Conservation (phyloP, 257 asterid species). For the Osmanthus fragrans region DNA sequence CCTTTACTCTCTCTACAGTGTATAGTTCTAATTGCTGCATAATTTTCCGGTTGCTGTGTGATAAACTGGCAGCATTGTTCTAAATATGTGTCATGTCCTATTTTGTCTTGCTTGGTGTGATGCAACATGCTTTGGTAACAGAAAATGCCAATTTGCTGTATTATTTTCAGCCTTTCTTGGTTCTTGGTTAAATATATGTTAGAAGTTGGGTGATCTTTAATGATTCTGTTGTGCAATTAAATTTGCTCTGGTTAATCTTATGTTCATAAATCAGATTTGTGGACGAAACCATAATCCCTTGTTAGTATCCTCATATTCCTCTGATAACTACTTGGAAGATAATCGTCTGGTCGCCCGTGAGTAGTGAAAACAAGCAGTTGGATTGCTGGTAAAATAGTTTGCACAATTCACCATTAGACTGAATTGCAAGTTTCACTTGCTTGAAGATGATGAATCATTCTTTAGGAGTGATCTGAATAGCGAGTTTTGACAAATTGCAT, state of each 20-base stretch:
- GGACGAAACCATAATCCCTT: not conserved
- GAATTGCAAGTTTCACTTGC: not conserved
- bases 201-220: conserved; percentile 16
- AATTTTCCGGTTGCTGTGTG: not conserved
- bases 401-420: conserved; percentile 15
- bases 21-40: conserved; percentile 1
- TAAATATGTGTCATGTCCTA: conserved; percentile 1
- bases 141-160: conserved; percentile 13
- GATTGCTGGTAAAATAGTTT: not conserved
- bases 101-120: conserved; percentile 24
- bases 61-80: not conserved
- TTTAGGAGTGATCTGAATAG: not conserved
- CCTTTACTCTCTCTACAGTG: conserved; percentile 8
- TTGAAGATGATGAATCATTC: not conserved
- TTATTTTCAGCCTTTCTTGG: conserved; percentile 6
- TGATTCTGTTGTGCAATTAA: conserved; percentile 22
- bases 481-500: not conserved
- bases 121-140: conserved; percentile 11
- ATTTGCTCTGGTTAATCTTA: conserved; percentile 13
- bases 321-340: not conserved
- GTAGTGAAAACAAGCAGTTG: not conserved
- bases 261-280: not conserved
- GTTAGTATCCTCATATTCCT: not conserved
- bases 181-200: conserved; percentile 2
- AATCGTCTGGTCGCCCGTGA: not conserved